These are phyloP conservation scores for Spergularia azorica DNA, from an alignment of 179 eudicot genomes.

Conservation along the genomic window DNA sequence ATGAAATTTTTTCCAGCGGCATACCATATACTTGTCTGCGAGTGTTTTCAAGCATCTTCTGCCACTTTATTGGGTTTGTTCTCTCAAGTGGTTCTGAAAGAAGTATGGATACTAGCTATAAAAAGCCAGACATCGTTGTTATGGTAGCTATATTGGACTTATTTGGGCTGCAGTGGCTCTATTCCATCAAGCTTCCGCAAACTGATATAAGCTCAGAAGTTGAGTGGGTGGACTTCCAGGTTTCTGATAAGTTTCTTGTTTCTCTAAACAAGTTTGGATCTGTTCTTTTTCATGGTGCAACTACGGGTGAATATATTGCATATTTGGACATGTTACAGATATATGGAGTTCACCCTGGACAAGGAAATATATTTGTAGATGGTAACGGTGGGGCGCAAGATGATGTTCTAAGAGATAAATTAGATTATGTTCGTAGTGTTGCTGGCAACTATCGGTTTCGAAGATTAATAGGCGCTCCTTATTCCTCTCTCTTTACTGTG, in stretches of 20 bases:
- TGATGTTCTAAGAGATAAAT: slow-evolving; percentile 25
- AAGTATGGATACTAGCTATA: slow-evolving; percentile 28
- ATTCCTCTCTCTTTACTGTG: slow-evolving; percentile 59
- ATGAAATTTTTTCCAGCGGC: slow-evolving; percentile 28
- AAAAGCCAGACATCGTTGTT: slow-evolving; percentile 34
- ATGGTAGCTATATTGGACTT: slow-evolving; percentile 55
- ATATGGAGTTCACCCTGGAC: slow-evolving; percentile 37
- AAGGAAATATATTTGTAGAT: slow-evolving; percentile 28
- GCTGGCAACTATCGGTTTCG: slow-evolving; percentile 48
- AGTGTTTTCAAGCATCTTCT: slow-evolving; percentile 69
- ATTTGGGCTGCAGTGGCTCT: slow-evolving; percentile 81
- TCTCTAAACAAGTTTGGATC: slow-evolving; percentile 72
- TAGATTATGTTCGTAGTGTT: slow-evolving; percentile 23
- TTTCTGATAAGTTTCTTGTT: slow-evolving; percentile 67
- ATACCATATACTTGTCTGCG: slow-evolving; percentile 52
- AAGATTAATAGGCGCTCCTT: slow-evolving; percentile 64
- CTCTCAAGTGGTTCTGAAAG: slow-evolving; percentile 34
- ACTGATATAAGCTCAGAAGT: slow-evolving; percentile 33
- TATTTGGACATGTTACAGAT: slow-evolving; percentile 46
- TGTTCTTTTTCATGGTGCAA: slow-evolving; percentile 50
- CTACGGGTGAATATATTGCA: slow-evolving; percentile 64
- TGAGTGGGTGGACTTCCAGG: slow-evolving; percentile 88
- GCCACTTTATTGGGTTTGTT: slow-evolving; percentile 72
- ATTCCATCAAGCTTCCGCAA: slow-evolving; percentile 58
- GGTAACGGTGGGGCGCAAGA: slow-evolving; percentile 23